Percentiles rank a stretch among this genome's conserved stretches.
Conservation (phyloP, 129 eudicot genomes). For the Sambucus nigra region DNA sequence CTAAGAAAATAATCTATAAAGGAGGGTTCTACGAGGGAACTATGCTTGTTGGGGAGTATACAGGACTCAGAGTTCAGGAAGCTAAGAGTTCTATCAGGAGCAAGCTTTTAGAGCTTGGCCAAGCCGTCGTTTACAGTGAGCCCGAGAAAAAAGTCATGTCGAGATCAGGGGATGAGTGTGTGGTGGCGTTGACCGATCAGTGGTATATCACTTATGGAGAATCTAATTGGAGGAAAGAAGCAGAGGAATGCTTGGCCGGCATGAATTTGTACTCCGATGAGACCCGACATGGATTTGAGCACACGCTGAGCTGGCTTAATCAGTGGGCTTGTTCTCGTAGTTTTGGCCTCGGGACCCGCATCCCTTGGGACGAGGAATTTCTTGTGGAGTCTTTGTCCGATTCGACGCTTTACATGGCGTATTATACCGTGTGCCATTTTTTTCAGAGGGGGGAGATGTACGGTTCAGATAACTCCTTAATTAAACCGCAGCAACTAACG, state of each 20-base stretch:
- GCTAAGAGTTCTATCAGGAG: constrained; percentile 54
- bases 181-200: constrained; percentile 90
- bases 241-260: constrained; percentile 58
- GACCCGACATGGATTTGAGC: constrained; percentile 80
- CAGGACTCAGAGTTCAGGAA: constrained; percentile 71
- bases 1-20: constrained; percentile 66
- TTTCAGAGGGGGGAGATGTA: constrained; percentile 71
- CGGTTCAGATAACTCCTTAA: constrained; percentile 37
- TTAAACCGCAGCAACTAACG: constrained; percentile 60
- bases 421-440: constrained; percentile 68
- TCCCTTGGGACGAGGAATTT: constrained; percentile 87
- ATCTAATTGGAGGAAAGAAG: constrained; percentile 43
- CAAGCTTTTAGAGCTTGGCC: constrained; percentile 50
- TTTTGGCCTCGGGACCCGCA: constrained; percentile 86
- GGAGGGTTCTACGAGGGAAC: constrained; percentile 84
- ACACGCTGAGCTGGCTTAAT: constrained; percentile 77
- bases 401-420: constrained; percentile 89
- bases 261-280: constrained; percentile 81
- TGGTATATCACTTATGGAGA: constrained; percentile 93
- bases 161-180: constrained; percentile 92
- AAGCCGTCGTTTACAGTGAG: constrained; percentile 77
- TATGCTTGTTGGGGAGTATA: constrained; percentile 55
- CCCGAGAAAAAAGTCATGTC: constrained; percentile 90
- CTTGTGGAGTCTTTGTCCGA: constrained; percentile 85
- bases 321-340: constrained; percentile 92